Evolutionary conservation across 495 filamentous ascomycete species (phyloP), one percentile per base, ranked within the genome.

Genomic region (Usnea hakonensis): DNA sequence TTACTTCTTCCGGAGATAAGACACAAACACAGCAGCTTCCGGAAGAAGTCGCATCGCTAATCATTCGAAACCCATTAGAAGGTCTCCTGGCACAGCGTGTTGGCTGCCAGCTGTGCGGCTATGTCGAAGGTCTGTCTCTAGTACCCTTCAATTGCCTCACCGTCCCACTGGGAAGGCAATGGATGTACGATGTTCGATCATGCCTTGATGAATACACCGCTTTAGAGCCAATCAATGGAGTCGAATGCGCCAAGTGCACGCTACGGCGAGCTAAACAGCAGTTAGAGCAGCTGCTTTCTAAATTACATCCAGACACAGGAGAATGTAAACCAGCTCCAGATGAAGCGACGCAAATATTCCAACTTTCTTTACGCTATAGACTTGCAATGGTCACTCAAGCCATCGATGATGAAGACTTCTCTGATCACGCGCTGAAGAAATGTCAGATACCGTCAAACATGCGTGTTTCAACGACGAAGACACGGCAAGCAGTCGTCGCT

Each of bases 101-200:
- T 5, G 90, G 89, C 1, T 99, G 95, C 71, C 86, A 89, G 58
- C 74, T 76, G 33, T 99, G 95, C 71, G 90, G 91, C 16, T 89
- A 87, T 73, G 90, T 90, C 1, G 90, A 95, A 66, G 90, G 90
- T 3, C 78, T 97, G 37, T 88, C 86, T 14, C 80, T 97, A 67
- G 92, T 90, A 44, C 90, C 91, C 0, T 97, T 97, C 78, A 96
- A 95, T 67, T 96, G 90, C 70, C 75, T 99, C 57, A 97, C 95
- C 8, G 83, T 99, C 0, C 88, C 84, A 40, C 81, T 97, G 0
- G 87, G 85, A 8, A 76, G 76, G 19, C 71, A 69, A 64, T 73
- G 65, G 43, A 72, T 77, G 56, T 87, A 87, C 65, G 81, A 87
- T 64, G 69, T 99, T 1, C 80, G 82, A 55, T 86, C 92, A 48